These are phyloP conservation scores for Epichloe gansuensis DNA, from an alignment of 2,329 filamentous ascomycete genomes.

Conservation along the genomic window DNA sequence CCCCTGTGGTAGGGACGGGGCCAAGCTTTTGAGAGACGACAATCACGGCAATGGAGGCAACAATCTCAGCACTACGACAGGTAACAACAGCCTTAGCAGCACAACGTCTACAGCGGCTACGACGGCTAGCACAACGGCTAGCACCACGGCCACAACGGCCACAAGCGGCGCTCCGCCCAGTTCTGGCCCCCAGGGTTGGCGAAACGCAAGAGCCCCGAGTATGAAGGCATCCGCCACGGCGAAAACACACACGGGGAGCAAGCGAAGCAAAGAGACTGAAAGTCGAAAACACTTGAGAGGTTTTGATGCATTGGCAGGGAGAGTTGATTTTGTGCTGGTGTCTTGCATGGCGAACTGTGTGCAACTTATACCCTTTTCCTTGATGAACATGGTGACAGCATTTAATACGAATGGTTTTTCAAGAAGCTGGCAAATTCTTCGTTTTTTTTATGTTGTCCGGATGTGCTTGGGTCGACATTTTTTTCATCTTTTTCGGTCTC, in stretches of 20 bases:
- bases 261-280: constrained; percentile 42
- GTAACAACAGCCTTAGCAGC: constrained; percentile 11
- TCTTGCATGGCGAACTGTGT: neutral
- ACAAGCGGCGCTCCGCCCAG: constrained; percentile 8
- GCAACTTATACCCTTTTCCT: constrained; percentile 8
- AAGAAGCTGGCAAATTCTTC: neutral
- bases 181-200: constrained; percentile 11
- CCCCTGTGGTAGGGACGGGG: constrained; percentile 54
- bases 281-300: constrained; percentile 27
- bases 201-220: constrained; percentile 48
- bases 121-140: constrained; percentile 5
- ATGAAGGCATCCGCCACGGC: constrained; percentile 25
- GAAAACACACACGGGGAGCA: constrained; percentile 28
- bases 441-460: neutral
- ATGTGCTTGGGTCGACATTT: neutral
- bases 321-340: neutral
- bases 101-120: constrained; percentile 8
- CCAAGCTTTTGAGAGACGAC: constrained; percentile 53
- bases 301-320: neutral
- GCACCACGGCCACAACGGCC: constrained; percentile 8
- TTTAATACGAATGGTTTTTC: neutral
- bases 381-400: neutral
- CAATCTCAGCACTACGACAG: constrained; percentile 9
- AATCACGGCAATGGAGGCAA: constrained; percentile 12
- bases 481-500: no score